Percentiles rank a stretch among this genome's conserved stretches.
These are phyloP conservation scores for Triticum urartu DNA, from an alignment of 176 grass and related monocot genomes.

Conservation along the genomic window DNA sequence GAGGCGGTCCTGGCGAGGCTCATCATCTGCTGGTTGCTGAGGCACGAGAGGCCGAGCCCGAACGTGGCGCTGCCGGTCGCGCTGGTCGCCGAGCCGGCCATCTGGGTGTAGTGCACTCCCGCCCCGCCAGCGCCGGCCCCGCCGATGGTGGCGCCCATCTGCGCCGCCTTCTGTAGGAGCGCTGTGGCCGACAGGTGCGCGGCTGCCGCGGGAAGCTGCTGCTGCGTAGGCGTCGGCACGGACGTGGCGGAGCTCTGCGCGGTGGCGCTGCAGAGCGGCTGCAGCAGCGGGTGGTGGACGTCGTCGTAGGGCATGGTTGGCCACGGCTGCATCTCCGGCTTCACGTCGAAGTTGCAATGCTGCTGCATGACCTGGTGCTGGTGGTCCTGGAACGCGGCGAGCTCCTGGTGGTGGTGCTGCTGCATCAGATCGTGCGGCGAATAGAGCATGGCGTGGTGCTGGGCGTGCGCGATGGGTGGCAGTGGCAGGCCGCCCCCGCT, in stretches of 20 bases:
- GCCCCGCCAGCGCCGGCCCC: conserved; percentile 20
- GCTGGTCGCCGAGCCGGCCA: conserved; percentile 38
- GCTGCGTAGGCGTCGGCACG: neutral
- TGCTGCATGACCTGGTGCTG: conserved; percentile 42
- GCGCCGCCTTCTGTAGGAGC: conserved; percentile 87
- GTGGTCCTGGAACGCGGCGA: conserved; percentile 31
- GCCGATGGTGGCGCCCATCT: conserved; percentile 89
- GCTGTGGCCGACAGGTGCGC: conserved; percentile 93
- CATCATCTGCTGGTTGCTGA: conserved; percentile 31
- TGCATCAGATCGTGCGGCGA: conserved; percentile 20
- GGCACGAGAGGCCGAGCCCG: conserved; percentile 38
- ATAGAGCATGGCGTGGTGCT: conserved; percentile 46
- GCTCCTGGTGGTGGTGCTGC: conserved; percentile 40
- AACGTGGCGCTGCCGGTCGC: neutral
- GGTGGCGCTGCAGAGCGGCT: conserved; percentile 32
- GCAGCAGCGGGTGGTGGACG: conserved; percentile 20
- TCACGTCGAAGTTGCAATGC: conserved; percentile 48
- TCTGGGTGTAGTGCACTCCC: conserved; percentile 46
- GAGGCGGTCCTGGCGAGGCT: conserved; percentile 10
- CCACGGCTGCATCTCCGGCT: conserved; percentile 54
- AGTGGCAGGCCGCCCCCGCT: conserved; percentile 34
- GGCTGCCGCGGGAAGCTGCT: neutral
- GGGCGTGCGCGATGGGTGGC: conserved; percentile 23
- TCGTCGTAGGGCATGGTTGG: conserved; percentile 35
- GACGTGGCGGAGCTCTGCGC: conserved; percentile 37